phyloP scores from a whole-genome alignment of 371 early-diverging fungal species.

The Rhizopus stolonifer region DNA sequence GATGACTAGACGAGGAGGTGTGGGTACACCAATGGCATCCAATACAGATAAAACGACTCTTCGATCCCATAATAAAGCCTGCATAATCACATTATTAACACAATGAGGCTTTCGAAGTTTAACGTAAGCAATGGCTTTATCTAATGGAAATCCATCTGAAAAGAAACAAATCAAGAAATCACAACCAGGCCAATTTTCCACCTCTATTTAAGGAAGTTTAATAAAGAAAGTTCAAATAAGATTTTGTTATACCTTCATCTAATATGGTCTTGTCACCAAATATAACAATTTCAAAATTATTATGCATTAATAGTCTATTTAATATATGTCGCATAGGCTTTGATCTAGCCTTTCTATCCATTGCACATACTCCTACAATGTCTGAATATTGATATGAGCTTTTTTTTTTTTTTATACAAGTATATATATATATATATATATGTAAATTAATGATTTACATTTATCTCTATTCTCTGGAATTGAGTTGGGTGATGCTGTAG shows the following conservation, averaged over 20 bases:
- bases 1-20: conserved; percentile 79
- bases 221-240: not conserved
- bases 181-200: conserved; percentile 93
- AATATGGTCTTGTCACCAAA: conserved; percentile 97
- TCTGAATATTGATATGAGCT: conserved; percentile 29
- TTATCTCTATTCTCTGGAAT: not conserved
- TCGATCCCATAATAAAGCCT: conserved; percentile 91
- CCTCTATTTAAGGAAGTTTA: conserved; percentile 44
- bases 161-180: conserved; percentile 98
- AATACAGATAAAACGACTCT: conserved; percentile 85
- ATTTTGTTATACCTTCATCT: conserved; percentile 76
- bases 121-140: conserved; percentile 91
- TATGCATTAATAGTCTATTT: conserved; percentile 71
- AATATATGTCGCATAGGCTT: conserved; percentile 97
- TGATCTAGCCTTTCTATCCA: conserved; percentile 93
- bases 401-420: not conserved
- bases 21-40: conserved; percentile 83
- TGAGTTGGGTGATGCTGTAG: not conserved
- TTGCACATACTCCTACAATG: conserved; percentile 88
- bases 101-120: conserved; percentile 82
- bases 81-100: conserved; percentile 91
- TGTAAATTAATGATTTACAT: too few relatives aligned
- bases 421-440: too few relatives aligned
- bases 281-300: conserved; percentile 84
- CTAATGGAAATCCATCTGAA: conserved; percentile 92